These are phyloP conservation scores for Xylaria arbuscula DNA, from an alignment of 2,329 filamentous ascomycete genomes.

Conservation along the genomic window DNA sequence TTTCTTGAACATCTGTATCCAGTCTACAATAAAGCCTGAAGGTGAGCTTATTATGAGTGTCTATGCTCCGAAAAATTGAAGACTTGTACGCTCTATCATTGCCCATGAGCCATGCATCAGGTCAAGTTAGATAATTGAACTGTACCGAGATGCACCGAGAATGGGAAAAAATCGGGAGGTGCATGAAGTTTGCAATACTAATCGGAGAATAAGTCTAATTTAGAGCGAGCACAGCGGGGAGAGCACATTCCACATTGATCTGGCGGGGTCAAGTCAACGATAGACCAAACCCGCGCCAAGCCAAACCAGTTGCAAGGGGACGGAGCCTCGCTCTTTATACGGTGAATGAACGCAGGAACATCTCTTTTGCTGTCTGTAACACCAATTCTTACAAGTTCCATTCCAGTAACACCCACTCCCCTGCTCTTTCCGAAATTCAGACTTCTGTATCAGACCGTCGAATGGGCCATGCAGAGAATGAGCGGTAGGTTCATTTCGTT, in stretches of 20 bases:
- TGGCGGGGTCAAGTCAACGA: conserved; percentile 35
- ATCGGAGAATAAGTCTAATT: conserved; percentile 44
- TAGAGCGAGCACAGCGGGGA: conserved; percentile 42
- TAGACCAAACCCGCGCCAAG: conserved; percentile 36
- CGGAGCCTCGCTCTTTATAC: conserved; percentile 36
- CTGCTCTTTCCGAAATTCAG: conserved; percentile 50
- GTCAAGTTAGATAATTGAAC: neutral
- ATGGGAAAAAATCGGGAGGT: neutral
- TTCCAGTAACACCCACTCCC: conserved; percentile 52
- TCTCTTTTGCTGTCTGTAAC: conserved; percentile 49
- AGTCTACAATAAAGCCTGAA: neutral
- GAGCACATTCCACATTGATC: conserved; percentile 42
- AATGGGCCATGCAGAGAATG: conserved; percentile 39
- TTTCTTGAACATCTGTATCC: neutral
- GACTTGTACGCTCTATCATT: neutral
- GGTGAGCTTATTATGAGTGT: neutral
- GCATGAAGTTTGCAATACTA: conserved; percentile 19
- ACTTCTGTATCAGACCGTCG: conserved; percentile 45
- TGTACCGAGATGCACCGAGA: too few relatives aligned
- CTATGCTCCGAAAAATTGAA: neutral
- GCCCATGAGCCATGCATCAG: neutral
- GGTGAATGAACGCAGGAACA: conserved; percentile 43
- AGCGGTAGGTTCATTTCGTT: conserved; percentile 45
- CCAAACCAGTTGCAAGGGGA: conserved; percentile 40
- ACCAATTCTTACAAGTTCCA: conserved; percentile 54